Evolutionary conservation across 1,284 basidiomycete species (phyloP), one percentile per base, ranked within the genome.

Genomic region (Meira miltonrushii): DNA sequence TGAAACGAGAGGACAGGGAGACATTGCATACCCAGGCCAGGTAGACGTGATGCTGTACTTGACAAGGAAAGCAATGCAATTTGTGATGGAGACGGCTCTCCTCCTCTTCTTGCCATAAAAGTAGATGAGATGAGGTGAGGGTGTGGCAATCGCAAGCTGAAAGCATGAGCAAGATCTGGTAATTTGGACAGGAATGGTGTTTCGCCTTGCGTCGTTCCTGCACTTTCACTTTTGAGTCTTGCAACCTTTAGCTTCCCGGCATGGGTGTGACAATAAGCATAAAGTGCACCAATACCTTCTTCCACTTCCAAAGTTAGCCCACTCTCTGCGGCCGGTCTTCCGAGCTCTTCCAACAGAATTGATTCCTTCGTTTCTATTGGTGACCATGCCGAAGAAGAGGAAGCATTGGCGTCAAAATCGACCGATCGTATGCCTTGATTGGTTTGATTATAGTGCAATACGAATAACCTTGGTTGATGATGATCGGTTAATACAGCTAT

Each of bases 1-100:
- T 77, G 69, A 60, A 73, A 77, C 0, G 75, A 76, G 38, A 77
- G 69, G 13, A 77, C 72, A 1, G 75, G 75, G 17, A 69, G 61
- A 52, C 71, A 69, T 19, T 68, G 69, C 47, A 60, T 55, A 37
- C 74, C 74, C 12, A 74, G 61, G 10, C 74, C 72, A 8, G 67
- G 65, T 5, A 69, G 62, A 25, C 58, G 39, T 9, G 69, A 68
- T 1, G 67, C 65, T 1, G 61, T 56, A 49, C 71, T 73, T 11
- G 74, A 76, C 1, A 72, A 51, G 9, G 71, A 69, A 3, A 77
- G 62, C 1, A 74, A 66, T 2, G 75, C 75, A 2, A 76, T n/a
- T 13, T 54, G 49, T 6, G 65, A 58, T 10, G 55, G 41, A 3
- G 57, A 55, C 5, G 62, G 61, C 15, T 59, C 7, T 12, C 17